These are phyloP conservation scores for Lolium rigidum DNA, from an alignment of 176 grass and related monocot genomes.

Conservation along the genomic window DNA sequence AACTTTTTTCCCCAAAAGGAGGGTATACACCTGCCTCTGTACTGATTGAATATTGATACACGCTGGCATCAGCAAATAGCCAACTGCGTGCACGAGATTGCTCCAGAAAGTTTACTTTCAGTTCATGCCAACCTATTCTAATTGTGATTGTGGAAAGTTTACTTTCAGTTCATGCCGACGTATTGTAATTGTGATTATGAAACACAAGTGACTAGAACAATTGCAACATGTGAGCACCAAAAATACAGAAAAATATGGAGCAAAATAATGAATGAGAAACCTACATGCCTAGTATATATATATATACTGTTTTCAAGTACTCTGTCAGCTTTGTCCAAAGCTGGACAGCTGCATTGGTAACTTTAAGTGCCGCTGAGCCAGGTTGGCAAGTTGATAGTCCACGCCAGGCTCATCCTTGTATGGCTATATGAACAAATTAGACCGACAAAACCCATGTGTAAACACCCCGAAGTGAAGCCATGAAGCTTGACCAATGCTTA, in stretches of 20 bases:
- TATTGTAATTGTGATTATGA: background rate
- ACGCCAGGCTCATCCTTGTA: background rate
- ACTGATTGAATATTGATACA: background rate
- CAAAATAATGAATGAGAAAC: background rate
- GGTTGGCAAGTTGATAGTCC: background rate
- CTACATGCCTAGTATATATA: background rate
- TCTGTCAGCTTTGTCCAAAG: background rate
- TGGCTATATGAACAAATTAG: slow-evolving; percentile 8
- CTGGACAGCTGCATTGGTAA: background rate
- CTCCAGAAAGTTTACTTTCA: slow-evolving; percentile 4
- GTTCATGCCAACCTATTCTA: slow-evolving; percentile 6
- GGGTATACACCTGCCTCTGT: background rate
- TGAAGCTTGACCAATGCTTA: background rate
- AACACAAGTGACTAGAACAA: background rate
- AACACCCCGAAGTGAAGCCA: background rate
- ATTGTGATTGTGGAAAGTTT: background rate
- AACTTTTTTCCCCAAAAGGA: background rate
- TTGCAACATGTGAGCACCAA: background rate
- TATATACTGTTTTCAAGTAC: background rate
- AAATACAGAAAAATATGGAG: background rate
- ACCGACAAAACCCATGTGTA: background rate
- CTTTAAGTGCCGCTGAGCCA: background rate
- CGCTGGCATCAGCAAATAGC: background rate
- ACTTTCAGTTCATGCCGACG: slow-evolving; percentile 6
- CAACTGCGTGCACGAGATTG: background rate